Percentiles rank a stretch among this genome's conserved stretches.
Conservation (phyloP, 495 filamentous ascomycete genomes). For the Aspergillus haitiensis region DNA sequence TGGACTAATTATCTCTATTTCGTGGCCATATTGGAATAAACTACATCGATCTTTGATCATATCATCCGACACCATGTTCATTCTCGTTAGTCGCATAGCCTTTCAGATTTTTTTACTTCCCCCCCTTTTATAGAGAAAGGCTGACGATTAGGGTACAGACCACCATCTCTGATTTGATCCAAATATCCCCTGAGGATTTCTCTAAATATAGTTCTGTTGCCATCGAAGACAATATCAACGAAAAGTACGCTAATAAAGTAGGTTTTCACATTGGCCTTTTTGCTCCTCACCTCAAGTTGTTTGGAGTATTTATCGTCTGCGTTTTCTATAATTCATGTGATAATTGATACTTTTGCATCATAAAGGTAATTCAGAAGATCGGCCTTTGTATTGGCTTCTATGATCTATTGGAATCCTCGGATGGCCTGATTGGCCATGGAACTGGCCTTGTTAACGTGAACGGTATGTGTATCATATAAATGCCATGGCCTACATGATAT, state of each 20-base stretch:
- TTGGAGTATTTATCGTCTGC: neutral
- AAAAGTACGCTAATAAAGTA: constrained; percentile 93
- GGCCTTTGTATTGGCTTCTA: constrained; percentile 91
- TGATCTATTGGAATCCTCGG: constrained; percentile 80
- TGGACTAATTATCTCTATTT: constrained; percentile 3
- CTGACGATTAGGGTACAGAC: constrained; percentile 43
- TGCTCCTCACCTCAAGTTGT: too few relatives aligned
- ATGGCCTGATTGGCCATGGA: constrained; percentile 89
- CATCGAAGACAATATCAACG: constrained; percentile 91
- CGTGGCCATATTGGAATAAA: constrained; percentile 15
- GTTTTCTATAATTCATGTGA: neutral
- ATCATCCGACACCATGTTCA: constrained; percentile 50
- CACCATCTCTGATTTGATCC: constrained; percentile 84
- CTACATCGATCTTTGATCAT: neutral
- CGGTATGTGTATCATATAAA: constrained; percentile 48
- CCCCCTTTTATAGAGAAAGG: neutral
- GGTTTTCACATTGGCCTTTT: constrained; percentile 10
- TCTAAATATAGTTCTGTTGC: constrained; percentile 71
- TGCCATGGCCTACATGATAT: neutral
- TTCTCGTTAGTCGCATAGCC: constrained; percentile 40
- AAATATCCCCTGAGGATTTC: constrained; percentile 85
- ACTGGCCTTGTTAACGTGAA: constrained; percentile 89
- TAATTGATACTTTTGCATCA: neutral
- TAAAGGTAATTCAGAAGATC: constrained; percentile 69
- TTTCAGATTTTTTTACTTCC: neutral